Base-by-base conservation (phyloP, 2,329 filamentous ascomycete species). In the Domatiomyces globalis region DNA sequence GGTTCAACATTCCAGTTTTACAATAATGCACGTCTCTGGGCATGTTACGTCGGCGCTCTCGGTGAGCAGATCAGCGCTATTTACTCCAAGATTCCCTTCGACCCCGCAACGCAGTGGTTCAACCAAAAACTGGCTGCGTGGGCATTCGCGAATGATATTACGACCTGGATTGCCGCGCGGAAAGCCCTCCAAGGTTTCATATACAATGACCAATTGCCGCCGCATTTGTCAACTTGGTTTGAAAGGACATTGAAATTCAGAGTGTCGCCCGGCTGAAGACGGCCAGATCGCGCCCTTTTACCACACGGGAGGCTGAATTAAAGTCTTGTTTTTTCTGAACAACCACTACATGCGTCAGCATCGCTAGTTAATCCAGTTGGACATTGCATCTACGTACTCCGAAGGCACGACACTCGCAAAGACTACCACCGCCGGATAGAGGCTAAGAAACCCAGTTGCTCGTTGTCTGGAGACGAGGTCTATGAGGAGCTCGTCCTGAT, bases 151-250 rank as follows among this genome's bases (percentile, higher is more conserved):
- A 29, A 20, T 9, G 36, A 43, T 22, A 22, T 61, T 6, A 49
- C 29, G 17, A 51, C 29, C 36, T 61, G 51, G 51, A 56, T 39
- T 46, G 53, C 47, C 36, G 29, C 53, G 9, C 55, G 50, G 18
- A 49, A 27, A 8, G 39, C 45, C 22, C 29, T 49, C 6, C n/a
- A 49, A 25, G 33, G 48, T 22, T 49, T 49, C 42, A 10, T 49
- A 22, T 49, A 49, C 48, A 43, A 27, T 10, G 48, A 49, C n/a
- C 22, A 47, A 18, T 9, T 25, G 5, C 19, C 7, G n/a, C 45
- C 45, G 5, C 33, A 39, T 39, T 39, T 39, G 12, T 39, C 33
- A 39, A 15, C 33, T 39, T 39, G 33, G 33, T 39, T 39, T 39
- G 33, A 39, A 39, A 39, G 33, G 33, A 39, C 33, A 2, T 10